Evolutionary conservation across 192 early-diverging fungal genomes (phyloP).

Genomic region (Coemansia sp.): DNA sequence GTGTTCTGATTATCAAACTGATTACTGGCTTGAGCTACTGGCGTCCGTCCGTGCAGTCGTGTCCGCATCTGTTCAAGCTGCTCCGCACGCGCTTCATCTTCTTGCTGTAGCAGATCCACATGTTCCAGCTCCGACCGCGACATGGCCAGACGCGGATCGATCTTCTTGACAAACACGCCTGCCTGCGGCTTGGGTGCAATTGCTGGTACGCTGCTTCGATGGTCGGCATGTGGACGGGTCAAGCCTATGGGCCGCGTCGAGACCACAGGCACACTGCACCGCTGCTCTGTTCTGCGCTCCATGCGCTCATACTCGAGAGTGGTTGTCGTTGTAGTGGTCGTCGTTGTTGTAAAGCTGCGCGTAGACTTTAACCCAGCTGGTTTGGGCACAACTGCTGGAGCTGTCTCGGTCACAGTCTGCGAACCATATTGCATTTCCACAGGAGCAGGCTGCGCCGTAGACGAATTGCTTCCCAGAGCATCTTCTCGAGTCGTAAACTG

Average conservation of each 20-base stretch:
- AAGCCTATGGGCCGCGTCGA: background rate
- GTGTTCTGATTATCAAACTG: background rate
- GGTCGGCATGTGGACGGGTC: background rate
- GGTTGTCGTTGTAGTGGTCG: slow-evolving; percentile 6
- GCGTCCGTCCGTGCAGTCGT: slow-evolving; percentile 8
- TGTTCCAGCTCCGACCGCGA: slow-evolving; percentile 48
- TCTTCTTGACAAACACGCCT: slow-evolving; percentile 45
- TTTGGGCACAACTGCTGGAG: slow-evolving; percentile 34
- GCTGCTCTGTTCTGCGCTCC: background rate
- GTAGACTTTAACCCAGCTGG: slow-evolving; percentile 19
- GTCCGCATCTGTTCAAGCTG: slow-evolving; percentile 46
- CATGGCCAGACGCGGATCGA: slow-evolving; percentile 53
- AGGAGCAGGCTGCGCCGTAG: background rate
- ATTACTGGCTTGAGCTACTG: background rate
- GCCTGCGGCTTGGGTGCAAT: slow-evolving; percentile 2
- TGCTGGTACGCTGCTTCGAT: background rate
- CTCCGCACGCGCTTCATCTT: slow-evolving; percentile 52
- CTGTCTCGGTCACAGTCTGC: background rate
- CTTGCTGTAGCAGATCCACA: slow-evolving; percentile 44
- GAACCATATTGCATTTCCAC: background rate
- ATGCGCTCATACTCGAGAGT: background rate
- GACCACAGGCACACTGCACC: background rate
- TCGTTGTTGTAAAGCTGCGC: slow-evolving; percentile 1
- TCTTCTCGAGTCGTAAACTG: slow-evolving; percentile 50
- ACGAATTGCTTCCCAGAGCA: slow-evolving; percentile 21